Percentiles rank a stretch among this genome's conserved stretches.
Conservation (phyloP, 345 rosid species). For the Hibiscus syriacus region DNA sequence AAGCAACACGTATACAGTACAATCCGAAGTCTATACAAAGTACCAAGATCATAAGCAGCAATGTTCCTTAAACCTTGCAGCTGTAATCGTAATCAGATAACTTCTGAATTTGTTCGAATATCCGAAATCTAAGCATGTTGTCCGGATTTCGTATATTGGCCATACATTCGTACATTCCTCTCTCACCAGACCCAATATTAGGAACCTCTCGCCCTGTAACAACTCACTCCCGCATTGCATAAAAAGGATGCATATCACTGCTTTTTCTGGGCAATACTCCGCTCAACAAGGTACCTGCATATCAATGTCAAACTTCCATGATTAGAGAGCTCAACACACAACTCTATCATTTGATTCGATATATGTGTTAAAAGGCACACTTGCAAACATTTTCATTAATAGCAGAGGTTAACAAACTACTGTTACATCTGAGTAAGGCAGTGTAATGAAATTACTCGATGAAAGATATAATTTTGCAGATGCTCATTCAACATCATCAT, state of each 20-base stretch:
- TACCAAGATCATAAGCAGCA: not conserved
- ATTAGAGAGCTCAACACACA: not conserved
- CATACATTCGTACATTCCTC: not conserved
- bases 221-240: not conserved
- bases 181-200: not conserved
- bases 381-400: not conserved
- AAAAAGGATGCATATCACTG: not conserved
- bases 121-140: not conserved
- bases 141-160: not conserved
- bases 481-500: not conserved
- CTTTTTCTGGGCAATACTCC: not conserved
- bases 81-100: not conserved
- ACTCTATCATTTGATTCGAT: not conserved
- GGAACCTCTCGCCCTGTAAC: too few species aligned
- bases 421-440: not conserved
- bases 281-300: constrained; percentile 7
- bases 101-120: not conserved
- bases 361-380: not conserved
- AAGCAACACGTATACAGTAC: not conserved
- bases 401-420: not conserved
- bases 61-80: not conserved
- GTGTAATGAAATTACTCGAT: too few species aligned
- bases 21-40: not conserved
- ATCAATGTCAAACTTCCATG: constrained; percentile 1
- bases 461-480: not conserved